Evolutionary conservation across 1,284 basidiomycete genomes (phyloP).

Genomic region (Leccinum cinnamomeum): DNA sequence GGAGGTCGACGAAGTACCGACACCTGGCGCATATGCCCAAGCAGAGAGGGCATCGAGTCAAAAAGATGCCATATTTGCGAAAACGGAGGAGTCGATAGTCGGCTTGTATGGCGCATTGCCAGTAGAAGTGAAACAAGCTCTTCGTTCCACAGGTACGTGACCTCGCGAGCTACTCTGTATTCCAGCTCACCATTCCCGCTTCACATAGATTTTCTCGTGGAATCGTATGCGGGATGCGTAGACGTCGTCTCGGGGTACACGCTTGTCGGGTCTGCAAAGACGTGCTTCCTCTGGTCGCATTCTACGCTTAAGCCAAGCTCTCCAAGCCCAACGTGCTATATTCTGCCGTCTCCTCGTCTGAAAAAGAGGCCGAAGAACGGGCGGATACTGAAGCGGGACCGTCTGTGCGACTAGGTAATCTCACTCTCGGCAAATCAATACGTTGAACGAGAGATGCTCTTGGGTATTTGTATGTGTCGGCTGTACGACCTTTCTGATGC

Average conservation of each 20-base stretch:
- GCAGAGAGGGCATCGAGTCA: constrained; percentile 28
- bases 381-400: too few relatives aligned
- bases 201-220: constrained; percentile 60
- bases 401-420: too few relatives aligned
- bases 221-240: constrained; percentile 67
- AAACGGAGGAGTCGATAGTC: constrained; percentile 69
- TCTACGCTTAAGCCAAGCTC: constrained; percentile 44
- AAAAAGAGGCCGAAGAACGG: too few relatives aligned
- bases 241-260: constrained; percentile 73
- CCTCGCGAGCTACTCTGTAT: background rate
- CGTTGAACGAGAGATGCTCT: too few relatives aligned
- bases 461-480: too few relatives aligned
- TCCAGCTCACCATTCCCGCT: background rate
- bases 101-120: constrained; percentile 70
- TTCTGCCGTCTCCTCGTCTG: constrained; percentile 56
- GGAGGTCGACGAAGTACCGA: constrained; percentile 62
- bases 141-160: constrained; percentile 60
- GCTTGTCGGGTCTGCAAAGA: constrained; percentile 65
- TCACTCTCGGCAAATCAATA: too few relatives aligned
- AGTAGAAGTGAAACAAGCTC: constrained; percentile 67
- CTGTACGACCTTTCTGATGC: too few relatives aligned
- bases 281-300: constrained; percentile 83
- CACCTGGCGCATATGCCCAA: constrained; percentile 37
- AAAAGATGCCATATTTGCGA: constrained; percentile 60
- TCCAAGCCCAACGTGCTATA: constrained; percentile 71